Evolutionary conservation across 2,329 filamentous ascomycete genomes (phyloP).

Genomic region (Fusarium multiceps): DNA sequence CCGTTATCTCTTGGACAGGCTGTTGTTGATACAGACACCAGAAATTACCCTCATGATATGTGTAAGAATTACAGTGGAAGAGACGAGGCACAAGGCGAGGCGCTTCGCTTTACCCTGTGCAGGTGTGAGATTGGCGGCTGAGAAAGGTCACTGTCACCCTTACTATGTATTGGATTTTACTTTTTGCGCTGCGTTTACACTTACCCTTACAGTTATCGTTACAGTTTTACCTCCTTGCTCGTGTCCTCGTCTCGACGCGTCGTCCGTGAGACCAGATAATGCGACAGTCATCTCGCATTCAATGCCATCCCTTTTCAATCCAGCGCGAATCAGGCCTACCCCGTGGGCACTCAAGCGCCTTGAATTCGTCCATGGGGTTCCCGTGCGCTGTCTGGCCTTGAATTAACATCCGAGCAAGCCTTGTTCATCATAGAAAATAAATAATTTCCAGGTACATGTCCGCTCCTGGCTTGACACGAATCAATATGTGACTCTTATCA

Average conservation of each 20-base stretch:
- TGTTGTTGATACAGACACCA: slow-evolving; percentile 31
- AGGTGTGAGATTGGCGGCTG: slow-evolving; percentile 27
- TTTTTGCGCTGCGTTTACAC: background rate
- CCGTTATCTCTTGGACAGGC: slow-evolving; percentile 33
- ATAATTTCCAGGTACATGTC: slow-evolving; percentile 32
- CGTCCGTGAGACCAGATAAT: slow-evolving; percentile 22
- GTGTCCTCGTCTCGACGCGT: slow-evolving; percentile 22
- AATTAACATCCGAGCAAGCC: slow-evolving; percentile 40
- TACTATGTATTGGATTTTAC: background rate
- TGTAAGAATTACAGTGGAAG: slow-evolving; percentile 34
- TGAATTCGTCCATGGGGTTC: slow-evolving; percentile 36
- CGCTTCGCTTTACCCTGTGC: slow-evolving; percentile 19
- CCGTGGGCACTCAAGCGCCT: slow-evolving; percentile 31
- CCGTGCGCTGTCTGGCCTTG: slow-evolving; percentile 37
- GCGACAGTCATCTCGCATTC: slow-evolving; percentile 31
- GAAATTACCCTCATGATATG: slow-evolving; percentile 43
- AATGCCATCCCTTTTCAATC: slow-evolving; percentile 19
- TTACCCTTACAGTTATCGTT: slow-evolving; percentile 1
- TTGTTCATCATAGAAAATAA: slow-evolving; percentile 17
- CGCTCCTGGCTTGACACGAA: slow-evolving; percentile 19
- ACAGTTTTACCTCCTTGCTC: slow-evolving; percentile 11
- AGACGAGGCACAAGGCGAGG: slow-evolving; percentile 3
- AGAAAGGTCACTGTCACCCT: slow-evolving; percentile 17
- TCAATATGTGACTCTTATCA: slow-evolving; percentile 16
- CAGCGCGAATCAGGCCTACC: slow-evolving; percentile 29